These are phyloP conservation scores for Pythium scleroteichum DNA, from an alignment of 352 stramenopile species.

Conservation along the genomic window DNA sequence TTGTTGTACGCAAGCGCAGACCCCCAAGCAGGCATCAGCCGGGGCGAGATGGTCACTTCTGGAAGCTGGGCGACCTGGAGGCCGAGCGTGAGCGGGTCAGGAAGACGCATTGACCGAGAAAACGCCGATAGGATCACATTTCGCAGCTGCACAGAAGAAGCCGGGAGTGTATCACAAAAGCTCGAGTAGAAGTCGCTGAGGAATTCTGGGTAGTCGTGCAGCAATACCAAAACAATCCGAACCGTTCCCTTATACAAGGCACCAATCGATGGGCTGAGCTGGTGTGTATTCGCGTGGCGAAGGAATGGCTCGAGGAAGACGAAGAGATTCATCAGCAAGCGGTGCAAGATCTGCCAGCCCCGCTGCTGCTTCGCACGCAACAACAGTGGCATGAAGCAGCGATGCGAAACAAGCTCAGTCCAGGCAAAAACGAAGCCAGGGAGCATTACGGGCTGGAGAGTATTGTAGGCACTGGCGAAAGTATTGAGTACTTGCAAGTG, in stretches of 20 bases:
- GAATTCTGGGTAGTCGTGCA: slow-evolving; percentile 99
- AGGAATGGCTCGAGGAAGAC: slow-evolving; percentile 98
- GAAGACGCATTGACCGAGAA: slow-evolving; percentile 95
- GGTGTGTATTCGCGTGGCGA: slow-evolving; percentile 78
- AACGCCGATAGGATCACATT: slow-evolving; percentile 99
- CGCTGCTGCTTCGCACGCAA: slow-evolving; percentile 93
- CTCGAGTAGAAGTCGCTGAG: slow-evolving; percentile 97
- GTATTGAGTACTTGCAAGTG: slow-evolving; percentile 95
- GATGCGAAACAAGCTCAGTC: slow-evolving; percentile 98
- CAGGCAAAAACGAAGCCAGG: slow-evolving; percentile 98
- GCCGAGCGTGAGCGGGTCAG: slow-evolving; percentile 97
- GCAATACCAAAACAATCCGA: slow-evolving; percentile 96
- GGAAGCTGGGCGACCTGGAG: slow-evolving; percentile 97
- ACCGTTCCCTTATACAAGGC: slow-evolving; percentile 98
- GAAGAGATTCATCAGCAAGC: slow-evolving; percentile 97
- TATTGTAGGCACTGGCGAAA: slow-evolving; percentile 97
- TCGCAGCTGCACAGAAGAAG: slow-evolving; percentile 96
- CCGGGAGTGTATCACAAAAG: slow-evolving; percentile 98
- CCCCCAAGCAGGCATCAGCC: slow-evolving; percentile 94
- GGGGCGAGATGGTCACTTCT: slow-evolving; percentile 94
- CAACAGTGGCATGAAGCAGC: slow-evolving; percentile 98
- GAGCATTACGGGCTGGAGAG: slow-evolving; percentile 94
- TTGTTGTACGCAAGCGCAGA: slow-evolving; percentile 89
- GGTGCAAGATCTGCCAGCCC: slow-evolving; percentile 97
- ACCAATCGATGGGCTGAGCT: slow-evolving; percentile 90